Percentiles rank a stretch among this genome's conserved stretches.
Evolutionary conservation across 805 yeast genomes (phyloP).

Genomic region (Kuraishia molischiana): DNA sequence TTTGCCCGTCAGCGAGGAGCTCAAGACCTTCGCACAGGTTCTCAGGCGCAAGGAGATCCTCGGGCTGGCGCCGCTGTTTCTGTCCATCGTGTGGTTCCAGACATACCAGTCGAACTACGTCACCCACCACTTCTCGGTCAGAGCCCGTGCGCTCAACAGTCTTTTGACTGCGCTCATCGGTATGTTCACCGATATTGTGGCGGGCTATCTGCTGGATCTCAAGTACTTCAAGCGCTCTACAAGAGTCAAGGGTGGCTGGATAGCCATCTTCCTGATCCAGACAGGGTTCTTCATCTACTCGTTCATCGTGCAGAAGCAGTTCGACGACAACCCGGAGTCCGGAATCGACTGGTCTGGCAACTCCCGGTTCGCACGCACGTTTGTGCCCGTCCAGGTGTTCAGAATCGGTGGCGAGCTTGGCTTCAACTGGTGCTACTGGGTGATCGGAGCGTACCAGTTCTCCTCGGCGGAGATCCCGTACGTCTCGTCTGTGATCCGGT

Average conservation of each 20-base stretch:
- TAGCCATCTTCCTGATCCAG: background rate
- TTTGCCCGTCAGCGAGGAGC: background rate
- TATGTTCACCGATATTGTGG: background rate
- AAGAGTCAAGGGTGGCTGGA: background rate
- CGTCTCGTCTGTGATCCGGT: conserved; percentile 10
- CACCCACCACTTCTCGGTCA: background rate
- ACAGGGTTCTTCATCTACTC: background rate
- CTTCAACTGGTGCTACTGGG: conserved; percentile 15
- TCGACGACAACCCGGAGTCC: background rate
- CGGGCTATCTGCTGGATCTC: background rate
- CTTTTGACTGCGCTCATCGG: background rate
- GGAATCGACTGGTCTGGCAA: conserved; percentile 11
- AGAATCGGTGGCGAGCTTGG: conserved; percentile 9
- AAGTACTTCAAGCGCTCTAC: background rate
- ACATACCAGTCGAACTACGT: background rate
- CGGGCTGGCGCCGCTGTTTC: background rate
- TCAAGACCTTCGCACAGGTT: background rate
- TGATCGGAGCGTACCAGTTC: conserved; percentile 11
- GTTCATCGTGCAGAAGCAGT: background rate
- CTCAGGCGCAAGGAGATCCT: background rate
- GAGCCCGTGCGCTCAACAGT: background rate
- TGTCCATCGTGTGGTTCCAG: background rate
- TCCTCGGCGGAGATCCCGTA: conserved; percentile 9
- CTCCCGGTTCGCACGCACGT: conserved; percentile 7
- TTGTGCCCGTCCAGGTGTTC: conserved; percentile 12